These are phyloP conservation scores for Sporothrix euskadiensis DNA, from an alignment of 2,329 filamentous ascomycete genomes.

Conservation along the genomic window DNA sequence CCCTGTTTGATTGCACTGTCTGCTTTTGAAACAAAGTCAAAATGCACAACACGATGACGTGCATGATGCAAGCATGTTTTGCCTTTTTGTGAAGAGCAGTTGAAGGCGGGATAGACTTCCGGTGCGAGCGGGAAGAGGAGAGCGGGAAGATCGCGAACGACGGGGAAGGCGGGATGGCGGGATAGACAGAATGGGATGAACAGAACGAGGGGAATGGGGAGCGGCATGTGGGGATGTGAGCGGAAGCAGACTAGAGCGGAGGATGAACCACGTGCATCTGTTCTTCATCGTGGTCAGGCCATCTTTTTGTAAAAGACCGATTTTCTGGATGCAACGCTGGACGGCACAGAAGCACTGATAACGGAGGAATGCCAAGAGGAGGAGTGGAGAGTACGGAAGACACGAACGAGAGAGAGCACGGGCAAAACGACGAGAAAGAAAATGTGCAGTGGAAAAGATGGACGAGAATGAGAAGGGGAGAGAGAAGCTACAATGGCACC, in stretches of 20 bases:
- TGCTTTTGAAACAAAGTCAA: neutral
- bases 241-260: neutral
- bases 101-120: neutral
- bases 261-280: neutral
- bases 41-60: slow-evolving; percentile 16
- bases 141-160: neutral
- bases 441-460: neutral
- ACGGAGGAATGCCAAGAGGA: neutral
- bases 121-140: neutral
- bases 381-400: neutral
- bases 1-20: neutral
- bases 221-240: neutral
- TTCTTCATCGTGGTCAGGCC: neutral
- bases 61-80: slow-evolving; percentile 2
- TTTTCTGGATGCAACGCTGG: neutral
- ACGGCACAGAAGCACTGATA: neutral
- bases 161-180: neutral
- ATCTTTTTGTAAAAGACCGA: neutral
- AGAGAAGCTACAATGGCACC: neutral
- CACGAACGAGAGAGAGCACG: neutral
- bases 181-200: neutral
- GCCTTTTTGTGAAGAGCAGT: neutral
- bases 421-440: neutral
- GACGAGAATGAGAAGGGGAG: neutral
- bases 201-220: too few relatives aligned